Percentiles rank a stretch among this genome's conserved stretches.
These are phyloP conservation scores for Globisporangium cylindrosporum DNA, from an alignment of 352 stramenopile species.

Conservation along the genomic window DNA sequence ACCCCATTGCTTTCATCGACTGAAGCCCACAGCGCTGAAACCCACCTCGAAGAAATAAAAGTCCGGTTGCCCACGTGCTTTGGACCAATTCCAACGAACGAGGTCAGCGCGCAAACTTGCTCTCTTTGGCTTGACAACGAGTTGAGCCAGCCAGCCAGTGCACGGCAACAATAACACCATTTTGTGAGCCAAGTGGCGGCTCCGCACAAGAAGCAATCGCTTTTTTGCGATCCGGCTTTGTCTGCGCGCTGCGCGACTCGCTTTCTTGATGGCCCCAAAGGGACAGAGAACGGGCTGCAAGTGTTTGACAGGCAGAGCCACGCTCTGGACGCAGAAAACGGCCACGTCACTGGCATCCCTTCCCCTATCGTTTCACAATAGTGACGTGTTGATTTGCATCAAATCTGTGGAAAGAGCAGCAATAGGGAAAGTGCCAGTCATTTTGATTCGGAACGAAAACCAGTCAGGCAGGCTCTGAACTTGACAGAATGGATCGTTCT, in stretches of 20 bases:
- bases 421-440: neutral
- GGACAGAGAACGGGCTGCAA: neutral
- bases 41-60: neutral
- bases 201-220: neutral
- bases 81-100: neutral
- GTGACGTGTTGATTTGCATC: no score
- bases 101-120: neutral
- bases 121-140: neutral
- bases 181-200: neutral
- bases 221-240: conserved; percentile 4
- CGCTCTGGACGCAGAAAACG: conserved; percentile 9
- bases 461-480: neutral
- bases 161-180: neutral
- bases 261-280: neutral
- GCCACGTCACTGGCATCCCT: neutral
- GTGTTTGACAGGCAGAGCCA: conserved; percentile 12
- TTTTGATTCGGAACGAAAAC: neutral
- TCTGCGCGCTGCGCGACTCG: neutral
- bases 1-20: neutral
- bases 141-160: neutral
- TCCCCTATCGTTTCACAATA: no score
- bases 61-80: neutral
- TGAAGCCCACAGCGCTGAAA: neutral
- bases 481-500: neutral
- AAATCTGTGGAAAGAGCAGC: neutral